These are phyloP conservation scores for Vitis vinifera DNA, from an alignment of 164 flowering plant species.

Conservation along the genomic window DNA sequence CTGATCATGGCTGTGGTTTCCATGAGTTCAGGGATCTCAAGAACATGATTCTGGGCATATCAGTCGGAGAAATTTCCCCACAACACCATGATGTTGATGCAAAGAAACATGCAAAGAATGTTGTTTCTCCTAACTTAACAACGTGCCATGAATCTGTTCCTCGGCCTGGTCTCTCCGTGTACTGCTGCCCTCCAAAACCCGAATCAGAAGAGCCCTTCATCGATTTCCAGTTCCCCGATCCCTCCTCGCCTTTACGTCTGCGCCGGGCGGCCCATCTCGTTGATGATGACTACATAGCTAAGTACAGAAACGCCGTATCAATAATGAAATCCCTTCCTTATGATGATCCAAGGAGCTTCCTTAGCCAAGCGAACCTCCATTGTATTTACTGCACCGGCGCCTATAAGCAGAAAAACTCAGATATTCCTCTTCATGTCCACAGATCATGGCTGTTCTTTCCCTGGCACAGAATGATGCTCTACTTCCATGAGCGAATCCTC, in stretches of 20 bases:
- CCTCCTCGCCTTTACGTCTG: slow-evolving; percentile 9
- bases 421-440: slow-evolving; percentile 22
- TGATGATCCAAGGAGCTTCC: slow-evolving; percentile 22
- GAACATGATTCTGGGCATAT: too few relatives aligned
- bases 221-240: slow-evolving; percentile 24
- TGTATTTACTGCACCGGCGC: slow-evolving; percentile 28
- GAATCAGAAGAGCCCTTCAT: slow-evolving; percentile 5
- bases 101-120: too few relatives aligned
- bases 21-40: too few relatives aligned
- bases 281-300: slow-evolving; percentile 9
- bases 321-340: slow-evolving; percentile 28
- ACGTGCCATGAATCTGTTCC: slow-evolving; percentile 16
- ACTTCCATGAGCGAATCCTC: slow-evolving; percentile 43
- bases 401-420: slow-evolving; percentile 16
- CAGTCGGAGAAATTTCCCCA: too few relatives aligned
- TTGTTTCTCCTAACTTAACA: slow-evolving; percentile 8
- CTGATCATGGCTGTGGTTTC: too few relatives aligned
- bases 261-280: slow-evolving; percentile 16
- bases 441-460: slow-evolving; percentile 46
- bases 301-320: slow-evolving; percentile 18
- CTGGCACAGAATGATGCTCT: slow-evolving; percentile 28
- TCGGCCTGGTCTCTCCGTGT: slow-evolving; percentile 8
- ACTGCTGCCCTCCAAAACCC: slow-evolving; percentile 25
- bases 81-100: too few relatives aligned
- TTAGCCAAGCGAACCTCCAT: slow-evolving; percentile 27